phyloP scores from a whole-genome alignment of 1,284 basidiomycete genomes.

The Rhodotorula glutinis region DNA sequence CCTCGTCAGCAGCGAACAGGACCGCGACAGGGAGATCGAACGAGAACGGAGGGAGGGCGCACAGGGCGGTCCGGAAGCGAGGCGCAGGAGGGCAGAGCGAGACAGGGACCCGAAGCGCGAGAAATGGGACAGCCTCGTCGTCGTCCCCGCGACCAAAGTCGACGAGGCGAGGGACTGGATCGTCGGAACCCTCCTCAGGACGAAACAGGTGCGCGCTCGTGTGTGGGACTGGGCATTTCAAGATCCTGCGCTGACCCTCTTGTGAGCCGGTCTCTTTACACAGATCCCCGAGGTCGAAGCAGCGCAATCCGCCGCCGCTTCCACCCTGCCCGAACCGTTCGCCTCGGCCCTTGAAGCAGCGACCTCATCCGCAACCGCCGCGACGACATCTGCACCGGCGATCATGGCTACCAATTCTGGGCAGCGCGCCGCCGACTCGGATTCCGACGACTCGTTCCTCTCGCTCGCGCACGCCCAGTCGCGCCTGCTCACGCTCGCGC shows the following conservation, averaged over 20 bases:
- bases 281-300: conserved; percentile 29
- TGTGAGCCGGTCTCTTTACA: neutral
- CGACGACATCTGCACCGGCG: no score
- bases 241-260: no score
- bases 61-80: neutral
- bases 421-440: no score
- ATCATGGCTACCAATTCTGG: no score
- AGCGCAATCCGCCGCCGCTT: neutral
- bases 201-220: conserved; percentile 38
- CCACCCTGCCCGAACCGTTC: conserved; percentile 17
- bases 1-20: conserved; percentile 13
- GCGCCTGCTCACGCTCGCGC: neutral
- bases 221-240: no score
- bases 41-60: conserved; percentile 3
- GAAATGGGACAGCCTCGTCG: conserved; percentile 19
- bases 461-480: neutral
- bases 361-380: no score
- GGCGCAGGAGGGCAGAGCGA: conserved; percentile 3
- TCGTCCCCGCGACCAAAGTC: conserved; percentile 22
- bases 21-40: conserved; percentile 15
- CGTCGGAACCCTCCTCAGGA: conserved; percentile 33
- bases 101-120: conserved; percentile 27
- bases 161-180: conserved; percentile 35
- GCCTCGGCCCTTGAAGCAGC: neutral
- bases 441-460: neutral